These are phyloP conservation scores for Ustanciosporium gigantosporum DNA, from an alignment of 1,284 basidiomycete genomes.

Conservation along the genomic window DNA sequence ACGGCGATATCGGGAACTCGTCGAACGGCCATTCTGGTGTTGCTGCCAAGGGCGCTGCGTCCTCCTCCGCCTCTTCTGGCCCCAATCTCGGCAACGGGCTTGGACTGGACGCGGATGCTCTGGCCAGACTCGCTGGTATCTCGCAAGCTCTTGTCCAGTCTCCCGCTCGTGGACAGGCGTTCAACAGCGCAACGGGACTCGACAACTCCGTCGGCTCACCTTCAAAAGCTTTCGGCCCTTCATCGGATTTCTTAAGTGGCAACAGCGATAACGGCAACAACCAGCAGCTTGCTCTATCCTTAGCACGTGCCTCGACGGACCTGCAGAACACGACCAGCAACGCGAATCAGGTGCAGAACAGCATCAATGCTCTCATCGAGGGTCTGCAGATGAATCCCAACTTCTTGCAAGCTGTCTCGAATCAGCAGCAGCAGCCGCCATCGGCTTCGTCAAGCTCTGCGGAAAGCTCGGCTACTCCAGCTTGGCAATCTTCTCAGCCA, in stretches of 20 bases:
- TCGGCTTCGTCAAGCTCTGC: not conserved
- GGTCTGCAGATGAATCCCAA: constrained; percentile 68
- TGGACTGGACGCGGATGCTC: constrained; percentile 29
- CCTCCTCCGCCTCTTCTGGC: constrained; percentile 1
- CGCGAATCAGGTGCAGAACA: constrained; percentile 72
- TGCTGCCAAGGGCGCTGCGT: not conserved
- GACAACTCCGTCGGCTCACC: not conserved
- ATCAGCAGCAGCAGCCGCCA: not conserved
- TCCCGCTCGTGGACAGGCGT: constrained; percentile 5
- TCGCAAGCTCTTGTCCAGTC: constrained; percentile 38
- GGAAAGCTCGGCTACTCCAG: not conserved
- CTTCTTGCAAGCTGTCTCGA: constrained; percentile 5
- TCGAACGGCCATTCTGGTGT: too few relatives aligned
- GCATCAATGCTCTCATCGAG: constrained; percentile 74
- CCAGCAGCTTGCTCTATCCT: constrained; percentile 29
- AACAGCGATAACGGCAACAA: constrained; percentile 4
- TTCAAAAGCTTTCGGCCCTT: not conserved
- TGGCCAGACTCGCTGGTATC: constrained; percentile 28
- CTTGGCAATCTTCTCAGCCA: constrained; percentile 2
- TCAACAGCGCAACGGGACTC: not conserved
- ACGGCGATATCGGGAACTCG: not conserved
- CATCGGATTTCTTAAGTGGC: not conserved
- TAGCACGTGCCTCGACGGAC: constrained; percentile 44
- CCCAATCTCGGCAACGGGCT: constrained; percentile 13
- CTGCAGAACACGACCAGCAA: constrained; percentile 73